phyloP scores from a whole-genome alignment of 2,329 filamentous ascomycete genomes.

The Sclerotinia trifoliorum region DNA sequence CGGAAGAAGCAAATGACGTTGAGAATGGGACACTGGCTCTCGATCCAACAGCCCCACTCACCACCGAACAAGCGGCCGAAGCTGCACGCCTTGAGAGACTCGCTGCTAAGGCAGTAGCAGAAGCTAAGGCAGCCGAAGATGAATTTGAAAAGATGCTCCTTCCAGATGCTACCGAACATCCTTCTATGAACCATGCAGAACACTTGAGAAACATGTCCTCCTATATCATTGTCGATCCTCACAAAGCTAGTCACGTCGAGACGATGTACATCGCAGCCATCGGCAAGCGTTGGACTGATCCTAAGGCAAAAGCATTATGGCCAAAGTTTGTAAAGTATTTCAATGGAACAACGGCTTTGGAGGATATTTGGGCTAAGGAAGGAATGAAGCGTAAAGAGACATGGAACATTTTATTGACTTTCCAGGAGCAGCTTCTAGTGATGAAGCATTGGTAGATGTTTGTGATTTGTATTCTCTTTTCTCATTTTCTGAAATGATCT shows the following conservation, averaged over 20 bases:
- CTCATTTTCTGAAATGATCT: neutral
- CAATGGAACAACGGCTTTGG: constrained; percentile 79
- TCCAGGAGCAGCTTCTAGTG: constrained; percentile 66
- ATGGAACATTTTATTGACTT: constrained; percentile 63
- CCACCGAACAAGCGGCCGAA: constrained; percentile 57
- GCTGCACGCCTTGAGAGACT: constrained; percentile 60
- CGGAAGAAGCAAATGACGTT: constrained; percentile 21
- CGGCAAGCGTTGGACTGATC: constrained; percentile 47
- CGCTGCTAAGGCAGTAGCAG: constrained; percentile 53
- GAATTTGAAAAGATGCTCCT: constrained; percentile 38
- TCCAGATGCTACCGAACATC: constrained; percentile 53
- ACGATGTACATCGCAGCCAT: constrained; percentile 68
- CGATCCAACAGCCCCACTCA: constrained; percentile 42
- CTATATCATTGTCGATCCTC: constrained; percentile 73
- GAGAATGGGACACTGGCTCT: constrained; percentile 21
- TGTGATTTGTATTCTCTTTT: neutral
- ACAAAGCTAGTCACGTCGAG: constrained; percentile 74
- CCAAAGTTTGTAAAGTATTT: constrained; percentile 76
- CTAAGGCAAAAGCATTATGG: constrained; percentile 65
- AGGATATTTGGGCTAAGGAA: constrained; percentile 82
- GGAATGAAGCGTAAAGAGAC: constrained; percentile 82
- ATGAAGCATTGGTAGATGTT: constrained; percentile 65
- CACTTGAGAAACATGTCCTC: constrained; percentile 59
- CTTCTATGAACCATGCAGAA: constrained; percentile 55
- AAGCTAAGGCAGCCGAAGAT: constrained; percentile 45